These are phyloP conservation scores for Fusarium subglutinans DNA, from an alignment of 2,329 filamentous ascomycete genomes.

Conservation along the genomic window DNA sequence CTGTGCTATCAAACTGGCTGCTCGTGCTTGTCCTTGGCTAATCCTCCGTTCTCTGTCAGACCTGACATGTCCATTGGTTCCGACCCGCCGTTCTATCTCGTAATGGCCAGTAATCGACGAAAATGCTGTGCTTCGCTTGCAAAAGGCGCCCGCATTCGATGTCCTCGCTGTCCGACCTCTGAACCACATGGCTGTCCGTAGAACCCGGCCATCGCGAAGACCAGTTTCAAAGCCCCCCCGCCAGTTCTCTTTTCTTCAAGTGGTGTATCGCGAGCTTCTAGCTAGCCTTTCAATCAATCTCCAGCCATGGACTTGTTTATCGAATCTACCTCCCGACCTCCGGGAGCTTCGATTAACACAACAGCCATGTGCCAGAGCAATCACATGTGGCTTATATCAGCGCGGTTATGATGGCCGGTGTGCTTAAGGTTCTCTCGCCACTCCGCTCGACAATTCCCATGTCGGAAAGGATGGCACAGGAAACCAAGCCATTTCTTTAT, in stretches of 20 bases:
- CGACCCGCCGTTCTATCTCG: slow-evolving; percentile 22
- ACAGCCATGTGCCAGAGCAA: slow-evolving; percentile 23
- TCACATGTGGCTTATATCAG: slow-evolving; percentile 23
- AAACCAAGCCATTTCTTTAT: slow-evolving; percentile 7
- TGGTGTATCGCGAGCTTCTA: slow-evolving; percentile 6
- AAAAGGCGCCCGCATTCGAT: slow-evolving; percentile 13
- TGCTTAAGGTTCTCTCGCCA: slow-evolving; percentile 13
- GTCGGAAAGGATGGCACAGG: slow-evolving; percentile 10
- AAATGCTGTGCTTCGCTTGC: slow-evolving; percentile 27
- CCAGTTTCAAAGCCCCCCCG: not conserved
- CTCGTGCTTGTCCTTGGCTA: slow-evolving; percentile 16
- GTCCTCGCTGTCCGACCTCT: slow-evolving; percentile 4
- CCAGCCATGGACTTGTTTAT: slow-evolving; percentile 12
- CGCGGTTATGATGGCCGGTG: not conserved
- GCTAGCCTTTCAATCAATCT: not conserved
- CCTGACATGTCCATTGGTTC: slow-evolving; percentile 29
- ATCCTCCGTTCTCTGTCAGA: slow-evolving; percentile 12
- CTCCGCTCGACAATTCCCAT: slow-evolving; percentile 24
- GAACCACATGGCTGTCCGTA: slow-evolving; percentile 29
- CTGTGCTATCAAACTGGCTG: slow-evolving; percentile 21
- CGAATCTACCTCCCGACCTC: not conserved
- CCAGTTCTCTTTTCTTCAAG: not conserved
- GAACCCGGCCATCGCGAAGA: slow-evolving; percentile 20
- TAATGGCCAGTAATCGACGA: slow-evolving; percentile 24
- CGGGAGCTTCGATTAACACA: slow-evolving; percentile 16